A percentile compares a stretch with the other conserved stretches of the same genome.
phyloP scores from a whole-genome alignment of 495 filamentous ascomycete genomes.

The Cercophora samala region DNA sequence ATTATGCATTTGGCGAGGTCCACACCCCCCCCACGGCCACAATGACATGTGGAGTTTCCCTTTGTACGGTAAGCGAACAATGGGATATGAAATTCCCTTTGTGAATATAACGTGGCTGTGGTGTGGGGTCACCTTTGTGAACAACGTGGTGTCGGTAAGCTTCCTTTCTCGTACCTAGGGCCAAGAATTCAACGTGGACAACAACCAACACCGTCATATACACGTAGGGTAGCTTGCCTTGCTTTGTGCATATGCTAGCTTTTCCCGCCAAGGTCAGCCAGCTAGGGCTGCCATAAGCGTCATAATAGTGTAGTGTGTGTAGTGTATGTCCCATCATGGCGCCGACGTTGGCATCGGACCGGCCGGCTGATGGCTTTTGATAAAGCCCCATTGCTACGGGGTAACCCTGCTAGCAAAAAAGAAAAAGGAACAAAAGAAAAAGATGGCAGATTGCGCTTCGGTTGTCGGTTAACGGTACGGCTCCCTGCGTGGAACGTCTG shows the following conservation, averaged over 20 bases:
- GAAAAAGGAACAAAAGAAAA: too few species aligned
- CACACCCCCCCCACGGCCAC: background rate
- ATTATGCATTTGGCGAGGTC: background rate
- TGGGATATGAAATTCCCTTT: too few species aligned
- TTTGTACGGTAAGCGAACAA: too few species aligned
- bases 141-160: background rate
- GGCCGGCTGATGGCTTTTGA: background rate
- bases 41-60: too few species aligned
- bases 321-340: too few species aligned
- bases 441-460: background rate
- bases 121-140: background rate
- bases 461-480: conserved; percentile 8
- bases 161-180: background rate
- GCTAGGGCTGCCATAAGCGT: too few species aligned
- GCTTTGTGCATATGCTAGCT: background rate
- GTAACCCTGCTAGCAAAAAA: background rate
- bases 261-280: background rate
- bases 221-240: background rate
- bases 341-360: background rate
- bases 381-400: too few species aligned
- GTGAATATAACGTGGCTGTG: too few species aligned
- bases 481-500: background rate
- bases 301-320: too few species aligned
- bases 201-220: background rate
- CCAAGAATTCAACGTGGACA: background rate